Base-by-base conservation (phyloP, 352 stramenopile genomes). In the Albugo laibachii region DNA sequence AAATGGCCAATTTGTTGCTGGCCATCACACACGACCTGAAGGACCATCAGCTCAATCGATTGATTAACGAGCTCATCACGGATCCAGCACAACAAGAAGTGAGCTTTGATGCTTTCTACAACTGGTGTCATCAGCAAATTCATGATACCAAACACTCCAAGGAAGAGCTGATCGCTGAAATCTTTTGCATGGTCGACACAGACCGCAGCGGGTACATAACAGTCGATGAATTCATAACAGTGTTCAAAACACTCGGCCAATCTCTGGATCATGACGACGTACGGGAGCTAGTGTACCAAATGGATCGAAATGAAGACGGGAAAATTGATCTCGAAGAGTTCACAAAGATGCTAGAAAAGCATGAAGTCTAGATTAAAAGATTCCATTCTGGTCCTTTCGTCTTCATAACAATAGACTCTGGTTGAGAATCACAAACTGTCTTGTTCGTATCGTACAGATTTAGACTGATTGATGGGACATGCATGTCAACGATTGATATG, bases 311-410 rank as follows among this genome's bases (percentile, higher is more conserved):
- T 52, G 62, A 75, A 45, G 72, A 80, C 45, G 66, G 66, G 42
- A 81, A 81, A 58, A 83, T 83, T 49, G 69, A 83, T 45, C 46
- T 81, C 5, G 66, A 81, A 21, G 71, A 83, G 37, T 83, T 83
- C 48, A 52, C 48, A 48, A 76, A 71, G 41, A 83, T 83, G 69
- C 54, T 83, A 5, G 64, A 77, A 18, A 83, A 81, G 55, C 66
- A 81, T 47, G 71, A 80, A 45, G 66, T 83, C 20, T 77, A 73
- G 41, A 11, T 38, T 3, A 31, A 31, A 31, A 31, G 8, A 8
- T 10, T 8, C 3, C 8, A 31, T 31, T 31, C 24, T 31, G n/a
- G n/a, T n/a, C 8, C 8, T 43, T 8, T 24, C 19, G 2, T 24
- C 8, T 43, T 24, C 16, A 8, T 24, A 43, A 43, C 3, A 24